Evolutionary conservation across 1,284 basidiomycete species (phyloP), one percentile per base, ranked within the genome.

Genomic region (Rhizoctonia solani): DNA sequence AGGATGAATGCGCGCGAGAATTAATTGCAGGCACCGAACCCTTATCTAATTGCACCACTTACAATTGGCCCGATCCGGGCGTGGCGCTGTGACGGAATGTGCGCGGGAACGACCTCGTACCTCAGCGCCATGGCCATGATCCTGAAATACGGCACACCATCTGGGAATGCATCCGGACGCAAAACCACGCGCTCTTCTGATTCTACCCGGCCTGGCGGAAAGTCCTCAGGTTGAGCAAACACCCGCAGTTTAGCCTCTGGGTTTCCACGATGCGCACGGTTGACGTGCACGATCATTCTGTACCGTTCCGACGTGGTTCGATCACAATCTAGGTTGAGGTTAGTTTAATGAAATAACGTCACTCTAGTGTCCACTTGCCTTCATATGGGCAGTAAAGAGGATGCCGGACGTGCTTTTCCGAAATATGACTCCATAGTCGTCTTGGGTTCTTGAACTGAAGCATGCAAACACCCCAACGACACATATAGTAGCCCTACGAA

Each of bases 81-180:
- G 21, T 52, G 58, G 16, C 58, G 47, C 37, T 39, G 47, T 11
- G 58, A 41, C 8, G 58, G 39, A n/a, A 63, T 37, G 8, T 32
- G 47, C 34, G 58, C 46, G 1, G 58, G 58, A 5, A 39, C 16
- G 13, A 63, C 47, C 13, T 52, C 47, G 29, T 63, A 63, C 32
- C 47, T 3, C 34, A 63, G 29, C 21, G 37, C 23, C 58, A 63
- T 63, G 21, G 47, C 37, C 58, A 63, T 63, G 21, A 63, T 49
- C 32, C 58, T 63, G 34, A 52, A 63, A 63, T 52, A 63, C 21
- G 58, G 58, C 23, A 63, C 58, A 11, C 46, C 58, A 1, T 46
- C 21, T 16, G 58, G 58, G 23, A 63, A 63, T 21, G 47, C 58
- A 1, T 16, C 29, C n/a, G 58, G 58, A 1, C 34, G 58, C 21